phyloP scores from a whole-genome alignment of 106 monocot species.

The Dioscorea zingiberensis region DNA sequence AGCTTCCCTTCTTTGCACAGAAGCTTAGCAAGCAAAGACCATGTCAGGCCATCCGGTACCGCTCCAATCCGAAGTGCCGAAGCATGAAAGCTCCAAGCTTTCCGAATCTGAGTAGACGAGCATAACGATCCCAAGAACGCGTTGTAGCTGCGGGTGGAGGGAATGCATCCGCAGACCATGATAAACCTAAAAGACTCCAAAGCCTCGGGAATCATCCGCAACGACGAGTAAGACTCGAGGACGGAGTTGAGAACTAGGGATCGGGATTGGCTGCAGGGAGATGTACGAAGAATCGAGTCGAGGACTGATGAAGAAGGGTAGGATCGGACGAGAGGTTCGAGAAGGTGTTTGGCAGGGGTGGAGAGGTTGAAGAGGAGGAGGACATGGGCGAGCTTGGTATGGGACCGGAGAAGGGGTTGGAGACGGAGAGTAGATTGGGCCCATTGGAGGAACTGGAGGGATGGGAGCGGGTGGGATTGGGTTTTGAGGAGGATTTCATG shows the following conservation, averaged over 20 bases:
- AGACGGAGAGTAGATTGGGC: conserved; percentile 17
- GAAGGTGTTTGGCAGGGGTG: conserved; percentile 15
- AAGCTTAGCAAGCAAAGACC: conserved; percentile 22
- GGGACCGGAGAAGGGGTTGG: conserved; percentile 21
- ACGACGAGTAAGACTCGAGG: conserved; percentile 19
- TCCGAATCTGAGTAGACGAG: not conserved
- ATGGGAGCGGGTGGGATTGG: conserved; percentile 23
- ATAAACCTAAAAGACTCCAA: conserved; percentile 19
- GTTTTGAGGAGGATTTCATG: conserved; percentile 16
- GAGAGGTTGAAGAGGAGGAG: conserved; percentile 15
- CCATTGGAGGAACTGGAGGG: conserved; percentile 42
- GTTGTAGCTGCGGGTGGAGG: conserved; percentile 14
- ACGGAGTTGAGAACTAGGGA: conserved; percentile 20
- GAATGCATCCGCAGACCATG: conserved; percentile 1
- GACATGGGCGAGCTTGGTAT: conserved; percentile 14
- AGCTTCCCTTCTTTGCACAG: conserved; percentile 30
- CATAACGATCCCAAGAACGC: conserved; percentile 23
- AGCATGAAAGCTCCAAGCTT: conserved; percentile 17
- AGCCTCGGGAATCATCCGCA: conserved; percentile 1
- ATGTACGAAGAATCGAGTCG: conserved; percentile 4
- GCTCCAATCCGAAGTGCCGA: conserved; percentile 14
- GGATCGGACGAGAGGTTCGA: conserved; percentile 16
- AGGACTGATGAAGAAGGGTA: conserved; percentile 5
- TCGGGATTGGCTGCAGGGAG: not conserved
- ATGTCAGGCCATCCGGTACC: conserved; percentile 16